Conservation (phyloP, 805 yeast species). For the Candida vaughaniae region DNA sequence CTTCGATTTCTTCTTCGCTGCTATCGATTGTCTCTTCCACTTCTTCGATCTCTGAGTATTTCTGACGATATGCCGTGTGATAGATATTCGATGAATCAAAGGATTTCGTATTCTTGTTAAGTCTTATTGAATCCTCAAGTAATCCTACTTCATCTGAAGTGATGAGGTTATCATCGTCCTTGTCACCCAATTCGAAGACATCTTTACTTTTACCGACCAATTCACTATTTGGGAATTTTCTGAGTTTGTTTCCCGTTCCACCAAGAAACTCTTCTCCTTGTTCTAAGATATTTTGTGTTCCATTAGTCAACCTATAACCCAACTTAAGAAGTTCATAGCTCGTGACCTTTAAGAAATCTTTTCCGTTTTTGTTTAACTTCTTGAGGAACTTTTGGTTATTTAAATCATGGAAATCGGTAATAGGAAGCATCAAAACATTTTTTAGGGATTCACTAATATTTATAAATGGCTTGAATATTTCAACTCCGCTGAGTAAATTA, state of each 20-base stretch:
- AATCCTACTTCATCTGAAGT: constrained; percentile 3
- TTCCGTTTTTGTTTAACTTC: constrained; percentile 73
- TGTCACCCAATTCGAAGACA: background rate
- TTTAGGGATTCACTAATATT: constrained; percentile 77
- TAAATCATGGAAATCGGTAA: constrained; percentile 65
- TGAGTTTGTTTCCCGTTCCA: constrained; percentile 62
- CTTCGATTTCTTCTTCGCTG: constrained; percentile 21
- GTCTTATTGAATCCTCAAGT: constrained; percentile 11
- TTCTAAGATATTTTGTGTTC: constrained; percentile 80
- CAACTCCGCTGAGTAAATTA: constrained; percentile 79
- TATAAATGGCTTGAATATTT: constrained; percentile 75
- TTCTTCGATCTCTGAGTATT: constrained; percentile 25
- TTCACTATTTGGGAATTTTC: constrained; percentile 23
- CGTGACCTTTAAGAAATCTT: constrained; percentile 71
- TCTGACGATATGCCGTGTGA: constrained; percentile 5
- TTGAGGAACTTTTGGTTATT: constrained; percentile 46
- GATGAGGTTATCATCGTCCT: background rate
- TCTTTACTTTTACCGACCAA: constrained; percentile 2
- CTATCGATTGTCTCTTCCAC: constrained; percentile 23
- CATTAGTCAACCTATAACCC: constrained; percentile 84
- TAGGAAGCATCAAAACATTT: constrained; percentile 70
- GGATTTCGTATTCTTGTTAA: constrained; percentile 7
- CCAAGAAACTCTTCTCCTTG: constrained; percentile 77
- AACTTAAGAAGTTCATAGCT: constrained; percentile 76
- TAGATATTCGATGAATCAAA: constrained; percentile 9